Conservation (phyloP, 108 stramenopile species). For the Pseudonitzschia pungens region DNA sequence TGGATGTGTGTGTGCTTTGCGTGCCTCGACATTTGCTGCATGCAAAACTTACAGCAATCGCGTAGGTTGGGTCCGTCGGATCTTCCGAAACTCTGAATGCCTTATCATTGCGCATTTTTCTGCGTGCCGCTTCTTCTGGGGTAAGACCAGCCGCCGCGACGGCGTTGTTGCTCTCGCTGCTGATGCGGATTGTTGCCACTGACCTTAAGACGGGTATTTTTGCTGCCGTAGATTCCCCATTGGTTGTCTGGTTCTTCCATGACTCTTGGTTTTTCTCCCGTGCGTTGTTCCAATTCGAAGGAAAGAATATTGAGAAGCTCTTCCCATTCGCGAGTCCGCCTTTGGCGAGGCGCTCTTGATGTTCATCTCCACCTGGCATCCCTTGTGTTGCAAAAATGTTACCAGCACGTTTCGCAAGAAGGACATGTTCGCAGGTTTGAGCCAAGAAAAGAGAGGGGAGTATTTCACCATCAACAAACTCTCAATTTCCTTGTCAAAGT, state of each 20-base stretch:
- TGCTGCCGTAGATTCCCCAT: conserved; percentile 20
- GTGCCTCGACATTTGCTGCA: background rate
- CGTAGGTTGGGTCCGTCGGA: background rate
- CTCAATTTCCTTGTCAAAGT: conserved; percentile 20
- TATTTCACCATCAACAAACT: conserved; percentile 6
- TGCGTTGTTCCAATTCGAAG: conserved; percentile 8
- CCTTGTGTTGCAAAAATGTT: conserved; percentile 17
- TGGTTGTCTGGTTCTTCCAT: conserved; percentile 13
- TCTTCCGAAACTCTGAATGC: conserved; percentile 10
- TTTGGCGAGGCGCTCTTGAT: background rate
- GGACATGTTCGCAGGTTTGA: background rate
- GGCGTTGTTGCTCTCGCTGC: background rate
- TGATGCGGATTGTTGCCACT: background rate
- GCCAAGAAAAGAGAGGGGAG: conserved; percentile 5
- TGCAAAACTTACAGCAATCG: conserved; percentile 1
- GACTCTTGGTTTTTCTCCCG: conserved; percentile 2
- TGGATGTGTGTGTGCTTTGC: background rate
- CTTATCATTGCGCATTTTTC: conserved; percentile 11
- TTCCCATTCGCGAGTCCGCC: conserved; percentile 16
- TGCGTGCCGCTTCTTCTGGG: background rate
- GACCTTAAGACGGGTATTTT: background rate
- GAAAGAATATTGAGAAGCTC: conserved; percentile 4
- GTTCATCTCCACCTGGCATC: conserved; percentile 18
- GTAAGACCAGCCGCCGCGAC: background rate
- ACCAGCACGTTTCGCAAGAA: conserved; percentile 3